Base-by-base conservation (phyloP, 345 rosid species). In the Tarenaya hassleriana region DNA sequence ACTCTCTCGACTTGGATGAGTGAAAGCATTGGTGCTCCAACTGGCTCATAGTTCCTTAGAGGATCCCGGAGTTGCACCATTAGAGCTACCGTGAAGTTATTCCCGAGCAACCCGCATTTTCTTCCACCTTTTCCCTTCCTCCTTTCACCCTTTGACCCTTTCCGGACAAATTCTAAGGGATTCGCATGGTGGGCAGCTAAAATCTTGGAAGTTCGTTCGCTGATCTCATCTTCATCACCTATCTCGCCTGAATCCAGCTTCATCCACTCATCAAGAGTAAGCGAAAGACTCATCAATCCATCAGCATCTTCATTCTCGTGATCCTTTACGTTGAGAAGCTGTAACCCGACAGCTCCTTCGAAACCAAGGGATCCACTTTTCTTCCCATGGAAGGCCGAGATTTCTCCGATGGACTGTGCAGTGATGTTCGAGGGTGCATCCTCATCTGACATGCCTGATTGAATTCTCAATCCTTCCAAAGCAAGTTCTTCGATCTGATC, bases 401-500 rank as follows among this genome's bases (percentile, higher is more conserved):
- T 66, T 27, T 84, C 86, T 57, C 96, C 89, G 47, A 76, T 69
- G 15, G 89, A 74, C 39, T 65, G 70, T 42, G 94, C 69, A 55
- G 62, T 74, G 76, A 90, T 82, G 67, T 84, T 83, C 42, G 91
- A 66, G 50, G 94, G 80, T 21, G 98, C 82, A 52, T 80, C 83
- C 58, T 55, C 80, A 29, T 73, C 81, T 12, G 84, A 74, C 95
- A 88, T 75, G 67, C 91, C 96, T 40, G 96, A 82, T 62, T 86
- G 96, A 69, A 84, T 82, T 73, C 87, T 84, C 71, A 91, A 70
- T 41, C 98, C 98, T 71, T 91, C 98, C 61, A 91, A 71, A 24
- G 96, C 80, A 64, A 91, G 94, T 37, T 94, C 94, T 79, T 91
- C 98, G 50, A 91, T 84, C 78, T 91, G 89, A 71, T 86, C 87